Conservation (phyloP, 2,329 filamentous ascomycete genomes). For the Elsinoe australis region DNA sequence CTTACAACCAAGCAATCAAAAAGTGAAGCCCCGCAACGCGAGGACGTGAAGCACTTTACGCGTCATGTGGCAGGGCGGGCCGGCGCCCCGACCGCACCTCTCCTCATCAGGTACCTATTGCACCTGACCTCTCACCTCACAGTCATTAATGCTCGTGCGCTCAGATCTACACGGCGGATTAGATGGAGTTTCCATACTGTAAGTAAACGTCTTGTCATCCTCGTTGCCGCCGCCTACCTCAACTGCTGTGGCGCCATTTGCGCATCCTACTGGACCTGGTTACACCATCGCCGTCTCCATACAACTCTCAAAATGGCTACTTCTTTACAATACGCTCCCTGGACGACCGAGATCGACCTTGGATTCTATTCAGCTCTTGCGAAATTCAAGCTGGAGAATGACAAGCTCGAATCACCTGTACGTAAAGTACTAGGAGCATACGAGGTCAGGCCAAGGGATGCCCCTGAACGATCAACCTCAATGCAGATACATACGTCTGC, state of each 20-base stretch:
- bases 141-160: not conserved
- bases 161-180: too few relatives aligned
- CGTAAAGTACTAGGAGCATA: slow-evolving; percentile 82
- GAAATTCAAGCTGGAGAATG: slow-evolving; percentile 87
- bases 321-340: slow-evolving; percentile 70
- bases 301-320: slow-evolving; percentile 28
- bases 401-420: slow-evolving; percentile 90
- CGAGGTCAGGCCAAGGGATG: slow-evolving; percentile 65
- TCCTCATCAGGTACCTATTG: not conserved
- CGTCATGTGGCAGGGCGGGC: not conserved
- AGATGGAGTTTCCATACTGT: too few relatives aligned
- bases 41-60: not conserved
- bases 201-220: too few relatives aligned
- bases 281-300: too few relatives aligned
- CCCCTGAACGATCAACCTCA: slow-evolving; percentile 68
- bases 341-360: slow-evolving; percentile 88
- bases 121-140: too few relatives aligned
- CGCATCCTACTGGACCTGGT: too few relatives aligned
- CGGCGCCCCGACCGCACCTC: not conserved
- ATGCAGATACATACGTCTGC: slow-evolving; percentile 88
- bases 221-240: too few relatives aligned
- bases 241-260: too few relatives aligned
- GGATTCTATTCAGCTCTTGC: slow-evolving; percentile 94
- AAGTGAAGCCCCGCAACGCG: not conserved
- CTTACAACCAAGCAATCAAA: too few relatives aligned